Conservation (phyloP, 2,329 filamentous ascomycete species). For the Bipolaris cookei region DNA sequence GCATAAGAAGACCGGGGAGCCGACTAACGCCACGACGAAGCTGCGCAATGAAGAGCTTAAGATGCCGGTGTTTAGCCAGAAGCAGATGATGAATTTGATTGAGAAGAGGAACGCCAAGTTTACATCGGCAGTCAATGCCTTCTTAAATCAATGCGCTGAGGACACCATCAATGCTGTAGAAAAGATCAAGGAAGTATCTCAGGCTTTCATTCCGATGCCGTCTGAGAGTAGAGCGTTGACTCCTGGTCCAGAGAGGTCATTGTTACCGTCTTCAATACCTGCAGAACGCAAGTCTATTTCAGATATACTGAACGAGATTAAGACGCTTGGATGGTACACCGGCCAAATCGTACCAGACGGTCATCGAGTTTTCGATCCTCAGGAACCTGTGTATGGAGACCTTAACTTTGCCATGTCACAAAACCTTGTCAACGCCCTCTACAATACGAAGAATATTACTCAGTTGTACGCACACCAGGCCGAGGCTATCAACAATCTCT, state of each 20-base stretch:
- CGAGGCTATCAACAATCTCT: slow-evolving; percentile 87
- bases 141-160: slow-evolving; percentile 74
- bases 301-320: slow-evolving; percentile 85
- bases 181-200: slow-evolving; percentile 65
- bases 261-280: slow-evolving; percentile 75
- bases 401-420: slow-evolving; percentile 88
- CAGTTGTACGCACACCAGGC: slow-evolving; percentile 90
- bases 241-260: slow-evolving; percentile 52
- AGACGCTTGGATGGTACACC: slow-evolving; percentile 83
- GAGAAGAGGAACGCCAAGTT: slow-evolving; percentile 90
- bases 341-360: slow-evolving; percentile 93
- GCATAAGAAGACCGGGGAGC: slow-evolving; percentile 74
- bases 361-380: slow-evolving; percentile 86
- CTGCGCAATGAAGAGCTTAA: slow-evolving; percentile 80
- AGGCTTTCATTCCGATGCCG: slow-evolving; percentile 67
- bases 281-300: slow-evolving; percentile 78
- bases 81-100: slow-evolving; percentile 87
- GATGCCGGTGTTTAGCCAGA: slow-evolving; percentile 91
- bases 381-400: slow-evolving; percentile 80
- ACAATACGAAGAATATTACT: slow-evolving; percentile 87
- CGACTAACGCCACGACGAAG: slow-evolving; percentile 69
- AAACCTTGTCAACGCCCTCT: slow-evolving; percentile 91
- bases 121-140: slow-evolving; percentile 73
- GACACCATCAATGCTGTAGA: slow-evolving; percentile 71
- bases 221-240: slow-evolving; percentile 54